Percentiles rank a stretch among this genome's conserved stretches.
These are phyloP conservation scores for Cercophora newfieldiana DNA, from an alignment of 495 filamentous ascomycete genomes.

Conservation along the genomic window DNA sequence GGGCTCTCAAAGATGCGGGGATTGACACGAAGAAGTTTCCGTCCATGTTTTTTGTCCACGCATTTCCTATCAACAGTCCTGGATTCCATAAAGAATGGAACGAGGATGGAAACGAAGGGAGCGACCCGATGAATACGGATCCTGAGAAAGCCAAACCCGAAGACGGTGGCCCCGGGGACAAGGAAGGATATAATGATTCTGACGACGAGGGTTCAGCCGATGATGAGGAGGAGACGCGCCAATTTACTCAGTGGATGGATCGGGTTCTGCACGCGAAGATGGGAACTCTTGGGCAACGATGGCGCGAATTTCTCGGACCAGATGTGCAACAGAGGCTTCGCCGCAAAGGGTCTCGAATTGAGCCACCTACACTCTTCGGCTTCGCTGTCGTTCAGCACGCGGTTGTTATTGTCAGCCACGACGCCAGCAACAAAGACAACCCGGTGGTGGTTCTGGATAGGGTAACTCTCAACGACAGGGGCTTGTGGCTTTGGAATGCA, in stretches of 20 bases:
- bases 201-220: background rate
- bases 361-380: constrained; percentile 31
- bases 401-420: constrained; percentile 30
- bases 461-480: constrained; percentile 27
- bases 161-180: background rate
- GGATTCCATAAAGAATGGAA: background rate
- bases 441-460: constrained; percentile 26
- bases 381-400: constrained; percentile 34
- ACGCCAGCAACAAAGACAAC: constrained; percentile 18
- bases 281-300: constrained; percentile 18
- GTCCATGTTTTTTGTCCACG: constrained; percentile 22
- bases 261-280: constrained; percentile 23
- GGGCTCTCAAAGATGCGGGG: constrained; percentile 29
- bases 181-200: too few species aligned
- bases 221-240: background rate
- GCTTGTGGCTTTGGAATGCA: constrained; percentile 37
- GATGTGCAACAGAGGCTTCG: background rate
- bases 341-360: constrained; percentile 2
- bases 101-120: background rate
- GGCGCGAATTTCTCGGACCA: constrained; percentile 21
- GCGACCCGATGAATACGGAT: background rate
- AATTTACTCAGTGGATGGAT: constrained; percentile 20
- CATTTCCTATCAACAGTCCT: constrained; percentile 20
- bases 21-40: constrained; percentile 15
- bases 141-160: background rate